Evolutionary conservation across 164 flowering plant species (phyloP).

Genomic region (Chimonanthus praecox): DNA sequence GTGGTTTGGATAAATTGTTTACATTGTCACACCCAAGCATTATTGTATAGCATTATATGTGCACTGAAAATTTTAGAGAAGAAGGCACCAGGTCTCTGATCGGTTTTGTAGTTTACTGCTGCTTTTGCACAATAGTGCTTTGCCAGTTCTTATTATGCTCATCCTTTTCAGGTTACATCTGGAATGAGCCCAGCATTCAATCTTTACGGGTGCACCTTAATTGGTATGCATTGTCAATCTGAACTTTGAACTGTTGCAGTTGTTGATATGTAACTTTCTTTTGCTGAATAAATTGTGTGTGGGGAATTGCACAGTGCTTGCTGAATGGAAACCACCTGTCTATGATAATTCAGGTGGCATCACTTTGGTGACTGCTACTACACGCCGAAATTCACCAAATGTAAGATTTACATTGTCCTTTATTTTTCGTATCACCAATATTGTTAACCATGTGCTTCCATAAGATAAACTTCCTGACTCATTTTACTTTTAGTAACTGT

Average conservation of each 20-base stretch:
- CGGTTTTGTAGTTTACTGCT: neutral
- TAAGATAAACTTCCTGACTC: neutral
- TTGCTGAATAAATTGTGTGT: neutral
- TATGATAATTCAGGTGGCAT: constrained; percentile 80
- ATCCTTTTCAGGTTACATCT: constrained; percentile 69
- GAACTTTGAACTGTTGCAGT: neutral
- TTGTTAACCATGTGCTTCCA: neutral
- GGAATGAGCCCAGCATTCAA: constrained; percentile 98
- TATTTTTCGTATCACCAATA: neutral
- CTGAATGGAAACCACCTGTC: constrained; percentile 99
- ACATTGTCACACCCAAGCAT: neutral
- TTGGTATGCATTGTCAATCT: constrained; percentile 41
- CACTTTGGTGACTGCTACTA: constrained; percentile 85
- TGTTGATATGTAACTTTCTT: neutral
- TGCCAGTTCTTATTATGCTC: neutral
- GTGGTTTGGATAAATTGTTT: neutral
- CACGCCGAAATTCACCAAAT: constrained; percentile 96
- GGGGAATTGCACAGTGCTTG: constrained; percentile 57
- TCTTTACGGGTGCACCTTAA: constrained; percentile 92
- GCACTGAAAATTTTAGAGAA: neutral
- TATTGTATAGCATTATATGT: neutral
- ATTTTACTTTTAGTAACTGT: too few relatives aligned
- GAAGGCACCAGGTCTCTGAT: neutral
- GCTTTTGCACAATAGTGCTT: neutral
- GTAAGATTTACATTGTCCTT: constrained; percentile 35